Percentiles rank a stretch among this genome's conserved stretches.
phyloP scores from a whole-genome alignment of 2,329 filamentous ascomycete species.

The Aspergillus hortae region DNA sequence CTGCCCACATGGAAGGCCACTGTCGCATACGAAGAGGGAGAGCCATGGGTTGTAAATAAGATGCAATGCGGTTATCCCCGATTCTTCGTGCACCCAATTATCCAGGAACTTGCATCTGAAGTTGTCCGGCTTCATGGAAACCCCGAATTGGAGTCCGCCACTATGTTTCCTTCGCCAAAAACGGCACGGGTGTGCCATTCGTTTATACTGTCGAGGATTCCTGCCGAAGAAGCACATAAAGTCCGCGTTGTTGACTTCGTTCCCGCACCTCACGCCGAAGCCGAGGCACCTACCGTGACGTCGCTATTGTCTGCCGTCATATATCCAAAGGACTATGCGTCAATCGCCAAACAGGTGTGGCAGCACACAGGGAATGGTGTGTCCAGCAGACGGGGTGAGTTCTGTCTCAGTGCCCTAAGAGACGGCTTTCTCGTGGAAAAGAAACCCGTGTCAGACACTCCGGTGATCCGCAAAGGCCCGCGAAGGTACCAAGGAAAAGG shows the following conservation, averaged over 20 bases:
- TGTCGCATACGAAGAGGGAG: conserved; percentile 88
- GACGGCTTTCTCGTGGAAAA: conserved; percentile 63
- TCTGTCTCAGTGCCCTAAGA: conserved; percentile 71
- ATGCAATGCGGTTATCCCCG: conserved; percentile 92
- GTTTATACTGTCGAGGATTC: conserved; percentile 59
- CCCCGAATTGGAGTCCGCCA: conserved; percentile 60
- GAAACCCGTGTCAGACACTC: conserved; percentile 24
- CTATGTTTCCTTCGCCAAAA: conserved; percentile 73
- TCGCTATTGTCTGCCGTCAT: conserved; percentile 68
- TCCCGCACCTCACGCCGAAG: conserved; percentile 62
- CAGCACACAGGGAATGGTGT: conserved; percentile 92
- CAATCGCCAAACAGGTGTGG: conserved; percentile 90
- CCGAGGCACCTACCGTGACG: conserved; percentile 51
- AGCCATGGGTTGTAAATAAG: conserved; percentile 76
- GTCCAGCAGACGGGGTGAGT: conserved; percentile 87
- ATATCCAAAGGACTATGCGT: conserved; percentile 63
- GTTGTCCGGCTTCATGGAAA: conserved; percentile 59
- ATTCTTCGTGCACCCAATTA: conserved; percentile 87
- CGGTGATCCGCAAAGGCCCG: conserved; percentile 63
- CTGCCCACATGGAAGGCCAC: conserved; percentile 90
- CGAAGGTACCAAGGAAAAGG: conserved; percentile 70
- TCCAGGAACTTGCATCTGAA: conserved; percentile 67
- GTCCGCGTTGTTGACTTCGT: conserved; percentile 51
- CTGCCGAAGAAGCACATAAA: conserved; percentile 41
- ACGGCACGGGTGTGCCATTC: conserved; percentile 69